A percentile compares a stretch with the other conserved stretches of the same genome.
phyloP scores from a whole-genome alignment of 176 grass and related monocot genomes.

The Hordeum marinum region DNA sequence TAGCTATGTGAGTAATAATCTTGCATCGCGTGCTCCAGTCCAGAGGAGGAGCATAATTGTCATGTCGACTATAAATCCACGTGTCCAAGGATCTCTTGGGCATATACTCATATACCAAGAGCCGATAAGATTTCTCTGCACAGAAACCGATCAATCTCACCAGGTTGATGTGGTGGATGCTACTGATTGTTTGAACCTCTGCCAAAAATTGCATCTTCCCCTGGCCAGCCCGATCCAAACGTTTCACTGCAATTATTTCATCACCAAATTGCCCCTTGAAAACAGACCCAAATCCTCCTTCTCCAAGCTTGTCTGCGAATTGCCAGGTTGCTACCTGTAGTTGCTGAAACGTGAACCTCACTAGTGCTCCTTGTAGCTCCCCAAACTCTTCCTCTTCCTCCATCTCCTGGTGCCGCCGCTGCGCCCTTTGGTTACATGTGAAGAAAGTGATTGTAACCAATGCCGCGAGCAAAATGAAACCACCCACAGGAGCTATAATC shows the following conservation, averaged over 20 bases:
- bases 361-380: neutral
- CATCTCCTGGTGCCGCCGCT: neutral
- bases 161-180: too few species aligned
- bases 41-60: neutral
- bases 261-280: too few species aligned
- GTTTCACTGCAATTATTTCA: too few species aligned
- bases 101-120: constrained; percentile 16
- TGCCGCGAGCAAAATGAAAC: neutral
- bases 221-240: constrained; percentile 26
- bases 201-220: constrained; percentile 23
- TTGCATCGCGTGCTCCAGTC: too few species aligned
- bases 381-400: neutral
- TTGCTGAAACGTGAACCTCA: constrained; percentile 11
- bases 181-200: too few species aligned
- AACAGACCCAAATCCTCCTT: constrained; percentile 21
- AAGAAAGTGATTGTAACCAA: neutral
- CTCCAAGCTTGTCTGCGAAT: constrained; percentile 12
- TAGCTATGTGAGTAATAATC: too few species aligned
- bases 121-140: constrained; percentile 35
- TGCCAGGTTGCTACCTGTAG: neutral
- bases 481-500: neutral
- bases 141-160: neutral
- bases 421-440: neutral
- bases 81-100: constrained; percentile 40
- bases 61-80: constrained; percentile 26